Percentiles rank a stretch among this genome's conserved stretches.
These are phyloP conservation scores for Cubamyces sp. DNA, from an alignment of 768 basidiomycete species.

Conservation along the genomic window DNA sequence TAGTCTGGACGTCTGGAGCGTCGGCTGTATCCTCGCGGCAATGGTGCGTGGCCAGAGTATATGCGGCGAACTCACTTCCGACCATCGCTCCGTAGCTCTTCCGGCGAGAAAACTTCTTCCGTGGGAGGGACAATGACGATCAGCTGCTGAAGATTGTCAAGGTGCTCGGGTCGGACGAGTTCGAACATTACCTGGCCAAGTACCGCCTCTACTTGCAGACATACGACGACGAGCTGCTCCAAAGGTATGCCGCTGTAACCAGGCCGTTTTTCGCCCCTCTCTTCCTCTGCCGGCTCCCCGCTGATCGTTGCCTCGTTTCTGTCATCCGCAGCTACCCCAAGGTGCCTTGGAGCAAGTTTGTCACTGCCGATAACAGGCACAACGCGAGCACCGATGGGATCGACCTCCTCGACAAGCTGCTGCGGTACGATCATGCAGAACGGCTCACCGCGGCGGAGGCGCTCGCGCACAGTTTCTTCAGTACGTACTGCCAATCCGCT, in stretches of 20 bases:
- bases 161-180: conserved; percentile 93
- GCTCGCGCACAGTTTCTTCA: conserved; percentile 89
- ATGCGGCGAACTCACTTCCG: not conserved
- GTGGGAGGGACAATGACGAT: conserved; percentile 99
- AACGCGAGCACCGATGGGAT: conserved; percentile 95
- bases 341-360: conserved; percentile 93
- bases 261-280: not conserved
- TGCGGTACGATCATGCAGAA: conserved; percentile 96
- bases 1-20: conserved; percentile 97
- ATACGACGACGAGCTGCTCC: conserved; percentile 90
- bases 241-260: conserved; percentile 52
- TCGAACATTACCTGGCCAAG: conserved; percentile 89
- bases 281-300: not conserved
- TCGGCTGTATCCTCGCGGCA: conserved; percentile 98
- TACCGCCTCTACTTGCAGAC: conserved; percentile 93
- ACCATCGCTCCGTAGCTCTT: conserved; percentile 70
- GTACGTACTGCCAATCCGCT: conserved; percentile 40
- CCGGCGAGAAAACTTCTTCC: conserved; percentile 98
- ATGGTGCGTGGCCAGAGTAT: conserved; percentile 62
- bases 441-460: conserved; percentile 93
- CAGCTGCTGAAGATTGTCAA: conserved; percentile 97
- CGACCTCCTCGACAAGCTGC: conserved; percentile 92
- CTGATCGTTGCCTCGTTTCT: not conserved
- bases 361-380: conserved; percentile 91
- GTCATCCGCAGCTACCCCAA: conserved; percentile 71